phyloP scores from a whole-genome alignment of 2,329 filamentous ascomycete species.

The Talaromyces sp. region DNA sequence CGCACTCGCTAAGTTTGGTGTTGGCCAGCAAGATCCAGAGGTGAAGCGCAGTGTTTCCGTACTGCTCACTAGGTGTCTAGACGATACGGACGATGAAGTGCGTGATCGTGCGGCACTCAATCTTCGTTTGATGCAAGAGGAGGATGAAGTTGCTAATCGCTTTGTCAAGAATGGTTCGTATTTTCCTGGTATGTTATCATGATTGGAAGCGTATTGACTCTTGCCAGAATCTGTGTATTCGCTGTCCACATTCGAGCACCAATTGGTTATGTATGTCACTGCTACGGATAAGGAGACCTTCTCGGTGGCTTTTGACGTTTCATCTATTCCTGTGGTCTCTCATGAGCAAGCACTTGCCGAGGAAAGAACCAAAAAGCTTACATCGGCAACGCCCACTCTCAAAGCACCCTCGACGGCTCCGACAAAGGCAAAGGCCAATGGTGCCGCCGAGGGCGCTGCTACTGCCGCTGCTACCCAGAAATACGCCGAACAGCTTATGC shows the following conservation, averaged over 20 bases:
- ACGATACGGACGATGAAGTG: slow-evolving; percentile 97
- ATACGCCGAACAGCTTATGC: slow-evolving; percentile 79
- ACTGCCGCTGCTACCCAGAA: slow-evolving; percentile 77
- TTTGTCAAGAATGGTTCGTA: slow-evolving; percentile 86
- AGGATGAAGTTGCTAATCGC: slow-evolving; percentile 75
- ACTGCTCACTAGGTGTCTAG: slow-evolving; percentile 83
- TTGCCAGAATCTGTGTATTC: slow-evolving; percentile 87
- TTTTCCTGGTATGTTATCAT: background rate
- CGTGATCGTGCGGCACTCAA: slow-evolving; percentile 92
- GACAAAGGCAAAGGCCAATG: slow-evolving; percentile 62
- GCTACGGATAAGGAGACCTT: slow-evolving; percentile 85
- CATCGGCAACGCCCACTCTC: slow-evolving; percentile 82
- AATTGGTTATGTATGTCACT: slow-evolving; percentile 95
- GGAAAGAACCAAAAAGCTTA: slow-evolving; percentile 95
- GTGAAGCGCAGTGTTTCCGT: slow-evolving; percentile 95
- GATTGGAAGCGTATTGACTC: slow-evolving; percentile 18
- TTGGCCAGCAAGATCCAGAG: slow-evolving; percentile 91
- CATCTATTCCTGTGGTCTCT: slow-evolving; percentile 85
- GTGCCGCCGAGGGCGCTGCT: slow-evolving; percentile 68
- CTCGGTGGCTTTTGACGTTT: slow-evolving; percentile 79
- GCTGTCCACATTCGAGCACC: slow-evolving; percentile 89
- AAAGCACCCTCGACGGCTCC: slow-evolving; percentile 83
- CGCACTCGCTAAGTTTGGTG: slow-evolving; percentile 92
- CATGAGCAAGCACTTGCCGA: slow-evolving; percentile 94
- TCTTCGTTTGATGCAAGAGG: slow-evolving; percentile 83